These are phyloP conservation scores for Harrya chromipes DNA, from an alignment of 768 basidiomycete genomes.

Conservation along the genomic window DNA sequence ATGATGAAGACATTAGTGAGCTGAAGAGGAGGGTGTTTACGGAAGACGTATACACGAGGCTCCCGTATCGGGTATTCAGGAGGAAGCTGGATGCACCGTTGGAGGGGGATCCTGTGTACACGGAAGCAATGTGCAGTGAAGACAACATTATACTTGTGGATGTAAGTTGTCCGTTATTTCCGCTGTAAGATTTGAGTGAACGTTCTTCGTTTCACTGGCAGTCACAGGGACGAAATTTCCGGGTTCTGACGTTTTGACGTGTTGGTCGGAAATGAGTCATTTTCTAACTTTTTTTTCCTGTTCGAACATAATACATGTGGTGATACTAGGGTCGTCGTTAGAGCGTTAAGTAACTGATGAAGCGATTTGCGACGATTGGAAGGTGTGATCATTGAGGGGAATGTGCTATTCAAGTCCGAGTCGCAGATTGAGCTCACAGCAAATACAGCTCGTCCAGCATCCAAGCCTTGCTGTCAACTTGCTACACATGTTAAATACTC, in stretches of 20 bases:
- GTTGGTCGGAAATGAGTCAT: neutral
- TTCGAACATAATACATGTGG: no score
- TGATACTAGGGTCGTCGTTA: no score
- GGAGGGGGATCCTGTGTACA: conserved; percentile 11
- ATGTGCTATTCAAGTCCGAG: conserved; percentile 21
- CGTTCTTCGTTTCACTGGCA: conserved; percentile 4
- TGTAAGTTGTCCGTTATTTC: conserved; percentile 25
- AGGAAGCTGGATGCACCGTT: conserved; percentile 16
- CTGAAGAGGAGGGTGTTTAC: conserved; percentile 37
- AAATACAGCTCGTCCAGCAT: conserved; percentile 24
- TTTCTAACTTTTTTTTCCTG: no score
- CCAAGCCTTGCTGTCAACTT: conserved; percentile 12
- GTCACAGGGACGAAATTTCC: conserved; percentile 24
- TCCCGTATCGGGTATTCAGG: conserved; percentile 45
- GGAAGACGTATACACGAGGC: conserved; percentile 38
- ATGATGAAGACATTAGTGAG: conserved; percentile 26
- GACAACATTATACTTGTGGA: conserved; percentile 54
- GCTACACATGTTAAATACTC: conserved; percentile 24
- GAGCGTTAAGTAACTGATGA: no score
- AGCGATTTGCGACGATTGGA: no score
- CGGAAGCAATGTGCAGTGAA: conserved; percentile 51
- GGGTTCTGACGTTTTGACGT: conserved; percentile 28
- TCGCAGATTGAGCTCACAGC: conserved; percentile 28
- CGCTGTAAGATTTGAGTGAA: neutral
- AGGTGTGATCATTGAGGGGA: conserved; percentile 5